Evolutionary conservation across 345 rosid species (phyloP).

Genomic region (Litchi chinensis): DNA sequence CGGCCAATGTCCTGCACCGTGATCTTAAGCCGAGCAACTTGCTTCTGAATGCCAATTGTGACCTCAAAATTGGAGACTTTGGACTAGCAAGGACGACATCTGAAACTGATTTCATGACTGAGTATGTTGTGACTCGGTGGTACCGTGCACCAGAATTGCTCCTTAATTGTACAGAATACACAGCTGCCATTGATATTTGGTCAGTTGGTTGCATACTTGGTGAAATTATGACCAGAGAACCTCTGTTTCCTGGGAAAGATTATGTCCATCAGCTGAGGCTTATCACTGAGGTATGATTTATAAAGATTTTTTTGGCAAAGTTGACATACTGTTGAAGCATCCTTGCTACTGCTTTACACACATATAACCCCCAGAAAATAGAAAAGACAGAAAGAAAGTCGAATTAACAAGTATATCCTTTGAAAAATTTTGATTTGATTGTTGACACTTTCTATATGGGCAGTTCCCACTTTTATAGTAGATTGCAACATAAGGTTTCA

Average conservation of each 20-base stretch:
- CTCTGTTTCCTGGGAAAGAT: constrained; percentile 78
- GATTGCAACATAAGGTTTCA: no score
- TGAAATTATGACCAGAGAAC: constrained; percentile 66
- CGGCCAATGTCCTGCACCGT: constrained; percentile 77
- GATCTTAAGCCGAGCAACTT: constrained; percentile 83
- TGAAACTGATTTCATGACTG: constrained; percentile 85
- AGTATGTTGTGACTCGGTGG: constrained; percentile 84
- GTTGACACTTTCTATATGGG: no score
- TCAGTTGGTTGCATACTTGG: constrained; percentile 85
- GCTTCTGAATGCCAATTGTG: constrained; percentile 72
- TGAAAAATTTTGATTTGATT: no score
- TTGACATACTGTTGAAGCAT: not conserved
- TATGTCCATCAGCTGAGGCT: constrained; percentile 81
- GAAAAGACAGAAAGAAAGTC: no score
- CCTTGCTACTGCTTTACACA: not conserved
- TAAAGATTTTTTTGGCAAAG: not conserved
- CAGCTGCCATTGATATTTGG: constrained; percentile 86
- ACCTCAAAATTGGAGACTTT: constrained; percentile 81
- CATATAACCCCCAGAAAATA: no score
- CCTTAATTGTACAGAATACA: constrained; percentile 79
- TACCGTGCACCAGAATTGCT: constrained; percentile 83
- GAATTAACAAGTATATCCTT: no score
- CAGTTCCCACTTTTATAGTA: no score
- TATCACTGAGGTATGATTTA: constrained; percentile 62
- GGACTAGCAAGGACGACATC: constrained; percentile 84